These are phyloP conservation scores for Camellia sinensis DNA, from an alignment of 148 eudicot species.

Conservation along the genomic window DNA sequence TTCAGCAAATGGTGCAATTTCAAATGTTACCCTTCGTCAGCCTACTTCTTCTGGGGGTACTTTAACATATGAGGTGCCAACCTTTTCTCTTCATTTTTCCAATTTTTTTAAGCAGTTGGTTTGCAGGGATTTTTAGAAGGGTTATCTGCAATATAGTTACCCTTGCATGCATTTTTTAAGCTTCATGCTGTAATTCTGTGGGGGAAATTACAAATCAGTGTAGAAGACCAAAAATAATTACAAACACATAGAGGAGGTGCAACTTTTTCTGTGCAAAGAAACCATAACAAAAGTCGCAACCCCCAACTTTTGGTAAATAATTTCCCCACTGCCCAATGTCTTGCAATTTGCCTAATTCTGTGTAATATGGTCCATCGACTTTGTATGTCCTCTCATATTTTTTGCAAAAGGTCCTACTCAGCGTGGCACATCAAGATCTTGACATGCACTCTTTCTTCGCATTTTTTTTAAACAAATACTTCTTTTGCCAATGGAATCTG, in stretches of 20 bases:
- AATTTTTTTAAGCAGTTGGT: not conserved
- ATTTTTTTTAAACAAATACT: too few species aligned
- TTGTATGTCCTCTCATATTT: not conserved
- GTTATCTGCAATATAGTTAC: not conserved
- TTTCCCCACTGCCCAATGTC: too few species aligned
- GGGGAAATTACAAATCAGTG: too few species aligned
- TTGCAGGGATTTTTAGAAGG: not conserved
- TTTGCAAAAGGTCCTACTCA: not conserved
- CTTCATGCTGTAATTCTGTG: not conserved
- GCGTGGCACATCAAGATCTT: not conserved
- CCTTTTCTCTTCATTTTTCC: not conserved
- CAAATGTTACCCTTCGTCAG: conserved; percentile 91
- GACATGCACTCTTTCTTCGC: not conserved
- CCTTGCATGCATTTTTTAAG: not conserved
- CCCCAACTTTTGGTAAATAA: too few species aligned
- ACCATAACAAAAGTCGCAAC: too few species aligned
- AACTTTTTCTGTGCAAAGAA: too few species aligned
- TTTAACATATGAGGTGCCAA: conserved; percentile 80
- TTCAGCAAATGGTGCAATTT: conserved; percentile 82
- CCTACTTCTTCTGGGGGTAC: conserved; percentile 86
- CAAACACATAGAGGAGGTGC: too few species aligned
- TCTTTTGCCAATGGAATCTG: too few species aligned
- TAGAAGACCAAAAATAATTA: too few species aligned
- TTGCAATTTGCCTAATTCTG: not conserved
- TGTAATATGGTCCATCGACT: not conserved